Conservation (phyloP, 305 asterid genomes). For the Caryopteris hybrid region DNA sequence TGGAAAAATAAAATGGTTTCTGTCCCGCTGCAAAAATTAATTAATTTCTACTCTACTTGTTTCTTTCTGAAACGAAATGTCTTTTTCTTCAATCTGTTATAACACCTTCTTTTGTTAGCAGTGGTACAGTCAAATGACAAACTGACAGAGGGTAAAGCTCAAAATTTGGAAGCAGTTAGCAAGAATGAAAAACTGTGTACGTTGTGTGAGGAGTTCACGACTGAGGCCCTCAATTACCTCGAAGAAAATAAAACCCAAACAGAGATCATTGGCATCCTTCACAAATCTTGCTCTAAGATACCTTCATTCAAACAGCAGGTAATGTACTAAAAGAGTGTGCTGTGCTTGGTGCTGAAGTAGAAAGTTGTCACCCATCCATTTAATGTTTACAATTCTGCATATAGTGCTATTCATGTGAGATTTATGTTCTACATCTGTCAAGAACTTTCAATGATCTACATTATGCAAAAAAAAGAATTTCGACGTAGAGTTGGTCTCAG, state of each 20-base stretch:
- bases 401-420: background rate
- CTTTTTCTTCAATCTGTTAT: background rate
- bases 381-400: background rate
- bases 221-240: conserved; percentile 65
- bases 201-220: conserved; percentile 62
- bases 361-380: background rate
- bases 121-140: conserved; percentile 36
- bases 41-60: background rate
- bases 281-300: conserved; percentile 68
- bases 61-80: conserved; percentile 1
- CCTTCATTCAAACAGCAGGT: conserved; percentile 66
- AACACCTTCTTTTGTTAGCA: conserved; percentile 31
- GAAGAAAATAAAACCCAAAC: conserved; percentile 60
- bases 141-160: conserved; percentile 31
- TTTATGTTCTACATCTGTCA: background rate
- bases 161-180: conserved; percentile 28
- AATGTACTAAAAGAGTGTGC: conserved; percentile 14
- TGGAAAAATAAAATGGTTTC: background rate
- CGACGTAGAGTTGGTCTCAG: background rate
- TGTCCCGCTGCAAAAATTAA: background rate
- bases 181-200: conserved; percentile 48
- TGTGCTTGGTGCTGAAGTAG: conserved; percentile 6
- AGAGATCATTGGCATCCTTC: conserved; percentile 58
- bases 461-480: background rate
- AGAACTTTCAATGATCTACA: background rate